These are phyloP conservation scores for Lippia alba DNA, from an alignment of 305 asterid genomes.

Conservation along the genomic window DNA sequence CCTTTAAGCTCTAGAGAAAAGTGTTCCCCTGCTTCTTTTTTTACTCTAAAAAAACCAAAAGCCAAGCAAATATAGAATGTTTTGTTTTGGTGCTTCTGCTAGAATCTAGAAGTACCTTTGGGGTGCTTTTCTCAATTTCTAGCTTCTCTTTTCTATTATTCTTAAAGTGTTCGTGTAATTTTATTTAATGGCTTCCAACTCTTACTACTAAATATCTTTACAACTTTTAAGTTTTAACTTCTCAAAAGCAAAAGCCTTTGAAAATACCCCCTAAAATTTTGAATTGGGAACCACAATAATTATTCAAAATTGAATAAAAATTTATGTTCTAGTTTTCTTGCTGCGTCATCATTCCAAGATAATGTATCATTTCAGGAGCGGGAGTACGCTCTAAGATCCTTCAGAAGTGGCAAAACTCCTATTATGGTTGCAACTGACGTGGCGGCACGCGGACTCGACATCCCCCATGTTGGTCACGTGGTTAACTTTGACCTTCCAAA, in stretches of 20 bases:
- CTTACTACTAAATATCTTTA: too few relatives aligned
- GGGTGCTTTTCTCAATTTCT: too few relatives aligned
- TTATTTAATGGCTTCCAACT: too few relatives aligned
- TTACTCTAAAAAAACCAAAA: too few relatives aligned
- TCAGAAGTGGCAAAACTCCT: slow-evolving; percentile 70
- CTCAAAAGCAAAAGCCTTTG: too few relatives aligned
- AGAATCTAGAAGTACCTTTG: too few relatives aligned
- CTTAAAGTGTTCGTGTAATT: too few relatives aligned
- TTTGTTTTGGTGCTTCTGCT: too few relatives aligned
- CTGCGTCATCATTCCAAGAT: too few relatives aligned
- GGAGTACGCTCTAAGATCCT: slow-evolving; percentile 72
- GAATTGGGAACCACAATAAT: background rate
- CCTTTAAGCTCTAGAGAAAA: background rate
- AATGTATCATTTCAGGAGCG: slow-evolving; percentile 51
- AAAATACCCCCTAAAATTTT: background rate
- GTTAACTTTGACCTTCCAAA: slow-evolving; percentile 79
- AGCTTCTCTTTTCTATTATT: too few relatives aligned
- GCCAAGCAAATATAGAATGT: too few relatives aligned
- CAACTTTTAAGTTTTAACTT: too few relatives aligned
- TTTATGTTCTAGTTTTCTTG: background rate
- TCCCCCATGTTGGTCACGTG: slow-evolving; percentile 79
- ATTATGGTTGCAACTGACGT: slow-evolving; percentile 79
- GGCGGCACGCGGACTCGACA: slow-evolving; percentile 81
- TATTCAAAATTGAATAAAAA: background rate
- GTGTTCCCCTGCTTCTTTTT: background rate